Evolutionary conservation across 192 early-diverging fungal genomes (phyloP), one percentile per base, ranked within the genome.

Genomic region (Coemansia asiatica): DNA sequence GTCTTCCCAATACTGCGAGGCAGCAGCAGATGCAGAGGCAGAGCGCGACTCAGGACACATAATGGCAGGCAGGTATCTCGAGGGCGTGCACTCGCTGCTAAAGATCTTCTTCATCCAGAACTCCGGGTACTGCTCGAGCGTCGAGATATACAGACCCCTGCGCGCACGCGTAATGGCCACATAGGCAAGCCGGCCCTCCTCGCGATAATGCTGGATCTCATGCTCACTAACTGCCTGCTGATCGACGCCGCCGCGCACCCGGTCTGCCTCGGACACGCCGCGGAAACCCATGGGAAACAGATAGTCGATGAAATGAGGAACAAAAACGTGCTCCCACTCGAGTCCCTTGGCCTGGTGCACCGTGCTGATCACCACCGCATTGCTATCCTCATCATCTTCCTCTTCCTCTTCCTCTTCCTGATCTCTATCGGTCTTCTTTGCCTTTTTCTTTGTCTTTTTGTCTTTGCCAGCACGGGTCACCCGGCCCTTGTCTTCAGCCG

Each of bases 291-390:
- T 82, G 0, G 80, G 80, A 22, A 76, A 76, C 33, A 82, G n/a
- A 38, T 55, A 25, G 27, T 82, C 80, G 59, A 56, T 76, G 26
- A 82, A 82, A n/a, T 82, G 70, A 27, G 74, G 74, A 9, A 82
- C 21, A 64, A 76, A 82, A 6, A 76, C 74, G 31, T 76, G 74
- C 64, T 70, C 59, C 80, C 74, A 76, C 63, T 76, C 74, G 35
- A 82, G 63, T 0, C 71, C 74, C 62, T 82, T 82, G 6, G 74
- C 74, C 61, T 82, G 80, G 36, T 82, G 80, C 64, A 82, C 71
- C 0, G 74, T 82, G 26, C 64, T 68, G 2, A 82, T 76, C 0
- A 82, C 66, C 6, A 76, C 74, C 2, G 68, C 65, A 2, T 64
- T 55, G 21, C 16, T 44, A 3, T 44, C 40, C 40, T 44, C 40